Conservation (phyloP, 176 grass and related monocot genomes). For the Zizania latifolia region DNA sequence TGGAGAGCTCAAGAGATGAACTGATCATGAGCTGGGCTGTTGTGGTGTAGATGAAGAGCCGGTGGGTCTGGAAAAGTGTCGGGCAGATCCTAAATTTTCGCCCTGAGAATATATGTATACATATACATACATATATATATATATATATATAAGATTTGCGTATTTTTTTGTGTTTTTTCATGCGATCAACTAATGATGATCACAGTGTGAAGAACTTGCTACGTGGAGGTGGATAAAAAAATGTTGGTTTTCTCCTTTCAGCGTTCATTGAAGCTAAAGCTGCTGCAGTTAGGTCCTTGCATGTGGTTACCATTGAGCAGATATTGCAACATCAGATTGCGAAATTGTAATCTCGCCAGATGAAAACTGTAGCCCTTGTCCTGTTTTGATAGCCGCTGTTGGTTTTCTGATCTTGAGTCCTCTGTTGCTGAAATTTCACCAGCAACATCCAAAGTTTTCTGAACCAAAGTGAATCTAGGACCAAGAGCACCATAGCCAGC, state of each 20-base stretch:
- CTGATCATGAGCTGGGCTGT: conserved; percentile 36
- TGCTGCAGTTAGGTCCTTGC: background rate
- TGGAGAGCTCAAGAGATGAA: conserved; percentile 30
- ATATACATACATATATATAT: too few species aligned
- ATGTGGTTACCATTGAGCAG: background rate
- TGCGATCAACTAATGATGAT: background rate
- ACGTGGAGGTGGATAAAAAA: background rate
- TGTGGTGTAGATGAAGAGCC: conserved; percentile 45
- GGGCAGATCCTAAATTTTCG: conserved; percentile 70
- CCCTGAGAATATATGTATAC: conserved; percentile 44
- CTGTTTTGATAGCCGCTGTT: too few species aligned
- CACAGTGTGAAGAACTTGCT: too few species aligned
- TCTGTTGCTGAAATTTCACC: background rate
- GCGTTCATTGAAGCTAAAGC: background rate
- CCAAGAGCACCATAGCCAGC: background rate
- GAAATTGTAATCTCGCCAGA: background rate
- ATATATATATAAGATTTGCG: background rate
- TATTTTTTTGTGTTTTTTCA: background rate
- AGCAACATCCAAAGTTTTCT: background rate
- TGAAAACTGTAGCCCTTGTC: background rate
- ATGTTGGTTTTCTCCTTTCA: background rate
- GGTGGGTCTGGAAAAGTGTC: conserved; percentile 30
- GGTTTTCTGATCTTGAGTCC: background rate
- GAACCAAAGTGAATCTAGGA: background rate
- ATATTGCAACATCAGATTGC: background rate